phyloP scores from a whole-genome alignment of 139 green algal species.

The Dunaliella sp. region DNA sequence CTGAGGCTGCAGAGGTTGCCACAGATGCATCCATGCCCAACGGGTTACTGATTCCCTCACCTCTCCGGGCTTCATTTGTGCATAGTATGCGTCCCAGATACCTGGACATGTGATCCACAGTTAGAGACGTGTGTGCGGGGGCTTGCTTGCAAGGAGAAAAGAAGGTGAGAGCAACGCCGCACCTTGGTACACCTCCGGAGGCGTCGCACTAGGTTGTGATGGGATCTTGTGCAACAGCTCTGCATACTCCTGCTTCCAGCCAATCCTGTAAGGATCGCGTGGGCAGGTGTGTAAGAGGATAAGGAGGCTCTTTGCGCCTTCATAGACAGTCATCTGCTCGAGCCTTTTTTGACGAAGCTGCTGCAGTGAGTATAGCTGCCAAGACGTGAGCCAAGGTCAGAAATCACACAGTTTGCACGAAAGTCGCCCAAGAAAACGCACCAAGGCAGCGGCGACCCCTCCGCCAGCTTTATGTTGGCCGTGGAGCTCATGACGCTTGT shows the following conservation, averaged over 20 bases:
- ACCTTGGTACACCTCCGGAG: not conserved
- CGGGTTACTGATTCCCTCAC: too few species aligned
- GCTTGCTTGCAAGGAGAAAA: too few species aligned
- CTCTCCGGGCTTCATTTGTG: not conserved
- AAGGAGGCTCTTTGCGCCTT: not conserved
- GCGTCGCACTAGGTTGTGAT: not conserved
- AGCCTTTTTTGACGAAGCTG: not conserved
- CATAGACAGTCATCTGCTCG: not conserved
- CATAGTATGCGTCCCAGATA: not conserved
- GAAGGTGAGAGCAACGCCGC: too few species aligned
- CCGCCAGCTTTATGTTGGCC: not conserved
- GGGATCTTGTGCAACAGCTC: too few species aligned
- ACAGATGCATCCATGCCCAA: too few species aligned
- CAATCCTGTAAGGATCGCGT: not conserved
- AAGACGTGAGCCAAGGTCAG: too few species aligned
- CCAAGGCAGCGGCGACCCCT: not conserved
- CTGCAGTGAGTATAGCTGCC: not conserved
- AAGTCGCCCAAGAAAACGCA: too few species aligned
- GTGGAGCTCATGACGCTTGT: too few species aligned
- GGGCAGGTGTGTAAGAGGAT: not conserved
- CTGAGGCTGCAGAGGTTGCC: too few species aligned
- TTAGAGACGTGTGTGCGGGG: too few species aligned
- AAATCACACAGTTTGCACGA: too few species aligned
- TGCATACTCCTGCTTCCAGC: not conserved
- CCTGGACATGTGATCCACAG: too few species aligned